A percentile compares a stretch with the other conserved stretches of the same genome.
Conservation (phyloP, 495 filamentous ascomycete species). For the Aspergillus affinis region DNA sequence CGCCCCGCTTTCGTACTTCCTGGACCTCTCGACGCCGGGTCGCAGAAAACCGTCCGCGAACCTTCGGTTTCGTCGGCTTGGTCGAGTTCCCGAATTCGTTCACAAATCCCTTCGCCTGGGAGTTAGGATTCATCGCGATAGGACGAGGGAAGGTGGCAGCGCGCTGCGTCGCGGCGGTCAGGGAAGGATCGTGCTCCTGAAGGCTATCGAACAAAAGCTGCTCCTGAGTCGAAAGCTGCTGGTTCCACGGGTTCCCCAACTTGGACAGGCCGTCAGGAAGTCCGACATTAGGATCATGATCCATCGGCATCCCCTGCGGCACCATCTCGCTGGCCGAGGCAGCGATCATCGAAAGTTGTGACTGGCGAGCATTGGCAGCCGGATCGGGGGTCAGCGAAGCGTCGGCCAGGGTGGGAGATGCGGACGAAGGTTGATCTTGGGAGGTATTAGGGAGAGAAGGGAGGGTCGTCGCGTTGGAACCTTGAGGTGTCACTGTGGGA, state of each 20-base stretch:
- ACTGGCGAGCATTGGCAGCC: conserved; percentile 43
- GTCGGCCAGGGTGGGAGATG: conserved; percentile 42
- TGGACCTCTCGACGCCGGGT: conserved; percentile 74
- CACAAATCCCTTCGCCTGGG: conserved; percentile 55
- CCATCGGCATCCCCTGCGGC: conserved; percentile 42
- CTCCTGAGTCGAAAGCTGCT: conserved; percentile 43
- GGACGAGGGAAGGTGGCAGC: conserved; percentile 51
- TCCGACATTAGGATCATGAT: conserved; percentile 39
- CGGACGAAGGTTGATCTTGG: conserved; percentile 34
- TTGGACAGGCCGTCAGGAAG: conserved; percentile 37
- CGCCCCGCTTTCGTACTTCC: conserved; percentile 74
- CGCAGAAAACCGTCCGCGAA: conserved; percentile 67
- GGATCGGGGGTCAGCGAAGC: conserved; percentile 40
- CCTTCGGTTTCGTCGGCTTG: conserved; percentile 54
- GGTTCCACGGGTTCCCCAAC: conserved; percentile 37
- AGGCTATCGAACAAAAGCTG: conserved; percentile 48
- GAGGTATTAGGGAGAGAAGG: conserved; percentile 38
- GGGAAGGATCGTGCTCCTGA: conserved; percentile 45
- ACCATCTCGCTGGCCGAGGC: conserved; percentile 52
- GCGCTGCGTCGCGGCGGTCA: conserved; percentile 47
- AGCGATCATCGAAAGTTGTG: conserved; percentile 49
- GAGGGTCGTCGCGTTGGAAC: conserved; percentile 28
- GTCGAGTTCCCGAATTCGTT: conserved; percentile 56
- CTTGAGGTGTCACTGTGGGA: conserved; percentile 31
- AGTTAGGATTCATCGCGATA: conserved; percentile 56